Evolutionary conservation across 2,329 filamentous ascomycete genomes (phyloP).

Genomic region (Aspergillus aculeatus): DNA sequence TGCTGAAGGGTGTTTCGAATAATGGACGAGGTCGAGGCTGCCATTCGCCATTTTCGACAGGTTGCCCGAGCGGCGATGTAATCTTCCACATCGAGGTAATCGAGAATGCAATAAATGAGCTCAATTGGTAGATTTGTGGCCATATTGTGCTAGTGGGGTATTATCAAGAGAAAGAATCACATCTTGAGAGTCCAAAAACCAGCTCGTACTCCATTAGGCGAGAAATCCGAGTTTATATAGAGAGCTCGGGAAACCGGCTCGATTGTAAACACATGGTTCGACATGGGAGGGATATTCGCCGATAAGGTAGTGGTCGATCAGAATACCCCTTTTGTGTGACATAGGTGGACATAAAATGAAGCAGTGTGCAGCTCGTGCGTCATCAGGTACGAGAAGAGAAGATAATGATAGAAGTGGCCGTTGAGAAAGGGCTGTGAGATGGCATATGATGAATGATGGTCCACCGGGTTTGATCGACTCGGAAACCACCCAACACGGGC

Average conservation of each 20-base stretch:
- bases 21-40: constrained; percentile 19
- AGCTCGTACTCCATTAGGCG: neutral
- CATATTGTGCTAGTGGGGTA: neutral
- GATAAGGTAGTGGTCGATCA: neutral
- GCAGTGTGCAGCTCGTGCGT: neutral
- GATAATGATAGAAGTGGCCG: neutral
- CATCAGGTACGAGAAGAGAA: neutral
- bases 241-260: neutral
- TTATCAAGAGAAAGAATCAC: neutral
- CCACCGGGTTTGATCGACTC: neutral
- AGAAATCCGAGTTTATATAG: neutral
- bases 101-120: constrained; percentile 21
- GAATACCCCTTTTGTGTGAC: neutral
- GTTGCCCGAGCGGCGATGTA: constrained; percentile 19
- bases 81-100: constrained; percentile 17
- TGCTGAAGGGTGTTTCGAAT: constrained; percentile 14
- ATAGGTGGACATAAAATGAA: neutral
- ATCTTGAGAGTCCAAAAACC: neutral
- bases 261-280: neutral
- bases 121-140: constrained; percentile 18
- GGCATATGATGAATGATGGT: neutral
- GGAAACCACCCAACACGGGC: neutral
- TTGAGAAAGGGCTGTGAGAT: too few species aligned
- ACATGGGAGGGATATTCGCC: neutral
- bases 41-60: constrained; percentile 17